Conservation (phyloP, 257 asterid genomes). For the Solanum lycopersicoides region DNA sequence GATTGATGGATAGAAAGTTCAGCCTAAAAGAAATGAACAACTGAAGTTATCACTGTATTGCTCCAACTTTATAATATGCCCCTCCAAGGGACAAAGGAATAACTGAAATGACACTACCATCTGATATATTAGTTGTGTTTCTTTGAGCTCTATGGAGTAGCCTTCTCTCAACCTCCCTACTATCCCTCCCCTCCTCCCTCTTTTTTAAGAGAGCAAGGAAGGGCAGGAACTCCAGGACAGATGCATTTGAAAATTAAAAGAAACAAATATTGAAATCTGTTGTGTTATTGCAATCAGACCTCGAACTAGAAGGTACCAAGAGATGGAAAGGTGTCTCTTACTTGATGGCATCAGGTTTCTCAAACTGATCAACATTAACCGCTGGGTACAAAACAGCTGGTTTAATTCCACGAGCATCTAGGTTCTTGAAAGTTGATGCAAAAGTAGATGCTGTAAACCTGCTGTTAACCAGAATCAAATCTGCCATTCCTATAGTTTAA, state of each 20-base stretch:
- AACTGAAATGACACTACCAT: background rate
- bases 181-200: background rate
- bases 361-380: slow-evolving; percentile 78
- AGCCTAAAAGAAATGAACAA: slow-evolving; percentile 32
- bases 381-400: slow-evolving; percentile 98
- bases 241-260: background rate
- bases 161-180: background rate
- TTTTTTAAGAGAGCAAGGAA: background rate
- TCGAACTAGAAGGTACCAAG: slow-evolving; percentile 20
- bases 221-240: background rate
- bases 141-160: background rate
- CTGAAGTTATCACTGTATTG: background rate
- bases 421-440: slow-evolving; percentile 78
- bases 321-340: slow-evolving; percentile 21
- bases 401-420: slow-evolving; percentile 50
- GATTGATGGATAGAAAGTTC: slow-evolving; percentile 89
- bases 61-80: background rate
- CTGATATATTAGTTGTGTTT: background rate
- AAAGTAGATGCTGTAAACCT: slow-evolving; percentile 86
- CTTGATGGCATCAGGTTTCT: slow-evolving; percentile 48
- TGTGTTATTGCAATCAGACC: slow-evolving; percentile 2
- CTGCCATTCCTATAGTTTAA: slow-evolving; percentile 72
- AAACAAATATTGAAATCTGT: background rate
- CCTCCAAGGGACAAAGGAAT: background rate
- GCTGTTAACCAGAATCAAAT: slow-evolving; percentile 88